Percentiles rank a stretch among this genome's conserved stretches.
These are phyloP conservation scores for Clitopilus hobsonii DNA, from an alignment of 768 basidiomycete genomes.

Conservation along the genomic window DNA sequence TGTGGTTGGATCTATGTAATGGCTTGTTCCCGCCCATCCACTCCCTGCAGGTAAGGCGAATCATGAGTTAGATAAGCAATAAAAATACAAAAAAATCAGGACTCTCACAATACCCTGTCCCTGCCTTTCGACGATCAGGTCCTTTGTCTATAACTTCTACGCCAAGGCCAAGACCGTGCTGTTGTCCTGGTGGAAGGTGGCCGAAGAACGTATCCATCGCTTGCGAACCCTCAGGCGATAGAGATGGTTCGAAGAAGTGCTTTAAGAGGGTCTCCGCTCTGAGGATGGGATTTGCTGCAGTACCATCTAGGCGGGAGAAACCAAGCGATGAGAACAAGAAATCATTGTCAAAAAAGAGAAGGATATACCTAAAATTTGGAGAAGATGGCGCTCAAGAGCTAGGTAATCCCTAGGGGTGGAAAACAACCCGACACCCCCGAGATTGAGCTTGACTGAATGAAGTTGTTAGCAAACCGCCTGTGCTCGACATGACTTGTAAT, in stretches of 20 bases:
- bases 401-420: slow-evolving; percentile 16
- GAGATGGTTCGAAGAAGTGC: slow-evolving; percentile 11
- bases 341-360: not conserved
- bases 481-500: not conserved
- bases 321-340: not conserved
- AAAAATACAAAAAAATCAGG: not conserved
- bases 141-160: not conserved
- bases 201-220: not conserved
- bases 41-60: not conserved
- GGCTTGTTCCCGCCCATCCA: slow-evolving; percentile 1
- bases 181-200: not conserved
- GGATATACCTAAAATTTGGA: not conserved
- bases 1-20: not conserved
- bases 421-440: slow-evolving; percentile 13
- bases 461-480: not conserved
- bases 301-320: slow-evolving; percentile 5
- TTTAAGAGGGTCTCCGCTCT: slow-evolving; percentile 4
- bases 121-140: not conserved
- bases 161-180: not conserved
- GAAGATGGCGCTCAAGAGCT: slow-evolving; percentile 1
- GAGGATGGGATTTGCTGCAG: slow-evolving; percentile 9
- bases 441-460: slow-evolving; percentile 11
- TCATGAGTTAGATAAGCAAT: not conserved
- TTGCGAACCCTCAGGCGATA: not conserved
- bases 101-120: not conserved